A percentile compares a stretch with the other conserved stretches of the same genome.
phyloP scores from a whole-genome alignment of 345 rosid species.

The Hevea brasiliensis region DNA sequence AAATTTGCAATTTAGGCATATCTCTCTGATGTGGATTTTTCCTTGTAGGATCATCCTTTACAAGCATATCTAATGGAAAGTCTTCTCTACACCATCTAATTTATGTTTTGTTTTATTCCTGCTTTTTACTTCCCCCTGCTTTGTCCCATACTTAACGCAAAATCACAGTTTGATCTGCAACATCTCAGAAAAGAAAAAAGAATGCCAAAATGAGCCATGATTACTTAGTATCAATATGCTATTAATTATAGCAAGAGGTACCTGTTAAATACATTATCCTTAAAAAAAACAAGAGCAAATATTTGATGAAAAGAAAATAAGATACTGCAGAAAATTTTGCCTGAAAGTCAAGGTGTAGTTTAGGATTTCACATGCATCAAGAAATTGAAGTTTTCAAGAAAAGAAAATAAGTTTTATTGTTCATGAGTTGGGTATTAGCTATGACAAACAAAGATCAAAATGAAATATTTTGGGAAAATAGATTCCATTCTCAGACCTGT shows the following conservation, averaged over 20 bases:
- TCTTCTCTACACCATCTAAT: not conserved
- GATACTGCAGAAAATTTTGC: not conserved
- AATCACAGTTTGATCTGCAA: no score
- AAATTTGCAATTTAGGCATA: not conserved
- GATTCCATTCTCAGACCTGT: not conserved
- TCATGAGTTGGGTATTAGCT: not conserved
- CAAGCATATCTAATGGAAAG: not conserved
- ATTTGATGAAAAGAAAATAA: no score
- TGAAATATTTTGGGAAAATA: no score
- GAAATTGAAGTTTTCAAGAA: not conserved
- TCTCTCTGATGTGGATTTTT: no score
- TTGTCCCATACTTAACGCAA: not conserved
- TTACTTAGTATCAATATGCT: no score
- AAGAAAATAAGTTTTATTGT: not conserved
- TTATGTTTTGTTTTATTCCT: not conserved
- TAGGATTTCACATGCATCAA: no score
- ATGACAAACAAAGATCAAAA: not conserved
- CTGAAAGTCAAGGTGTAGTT: no score
- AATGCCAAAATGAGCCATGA: not conserved
- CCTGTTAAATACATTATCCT: no score
- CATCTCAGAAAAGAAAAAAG: no score
- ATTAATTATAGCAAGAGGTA: no score
- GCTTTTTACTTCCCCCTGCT: not conserved
- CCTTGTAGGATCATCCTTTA: not conserved
- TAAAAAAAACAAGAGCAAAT: not conserved